Conservation (phyloP, 2,329 filamentous ascomycete genomes). For the Sordariomycetes sp. region DNA sequence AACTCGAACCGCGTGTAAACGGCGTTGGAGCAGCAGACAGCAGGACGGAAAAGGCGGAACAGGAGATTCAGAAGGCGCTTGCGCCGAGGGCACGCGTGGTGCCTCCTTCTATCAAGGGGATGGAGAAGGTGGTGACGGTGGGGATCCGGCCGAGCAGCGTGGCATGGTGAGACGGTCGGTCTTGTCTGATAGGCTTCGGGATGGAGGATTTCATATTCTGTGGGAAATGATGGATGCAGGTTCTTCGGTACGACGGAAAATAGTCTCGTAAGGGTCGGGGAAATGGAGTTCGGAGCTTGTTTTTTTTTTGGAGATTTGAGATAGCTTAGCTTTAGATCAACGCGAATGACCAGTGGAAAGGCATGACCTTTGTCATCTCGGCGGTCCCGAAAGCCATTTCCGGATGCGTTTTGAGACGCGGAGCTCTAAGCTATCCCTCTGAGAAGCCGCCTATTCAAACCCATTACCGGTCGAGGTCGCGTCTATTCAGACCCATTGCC, state of each 20-base stretch:
- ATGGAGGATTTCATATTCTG: not conserved
- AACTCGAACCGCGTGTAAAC: not conserved
- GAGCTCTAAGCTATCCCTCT: no score
- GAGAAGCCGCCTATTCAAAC: no score
- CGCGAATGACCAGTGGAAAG: no score
- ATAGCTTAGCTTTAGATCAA: no score
- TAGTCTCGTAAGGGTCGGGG: no score
- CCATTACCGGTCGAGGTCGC: no score
- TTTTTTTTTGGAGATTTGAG: no score
- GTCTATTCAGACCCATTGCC: no score
- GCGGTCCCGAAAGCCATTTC: no score
- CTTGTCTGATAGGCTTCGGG: not conserved
- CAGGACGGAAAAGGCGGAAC: not conserved
- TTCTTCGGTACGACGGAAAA: not conserved
- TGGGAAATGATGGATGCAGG: not conserved
- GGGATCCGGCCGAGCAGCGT: constrained; percentile 1
- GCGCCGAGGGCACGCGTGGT: constrained; percentile 1
- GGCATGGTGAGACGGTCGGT: not conserved
- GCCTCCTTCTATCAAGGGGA: not conserved
- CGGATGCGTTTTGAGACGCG: no score
- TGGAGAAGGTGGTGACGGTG: not conserved
- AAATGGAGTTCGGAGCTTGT: no score
- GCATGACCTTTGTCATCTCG: no score
- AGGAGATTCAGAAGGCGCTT: not conserved
- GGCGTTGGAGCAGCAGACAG: not conserved